Evolutionary conservation across 1,284 basidiomycete species (phyloP).

Genomic region (Microbotryum lychnidis-dioicae): DNA sequence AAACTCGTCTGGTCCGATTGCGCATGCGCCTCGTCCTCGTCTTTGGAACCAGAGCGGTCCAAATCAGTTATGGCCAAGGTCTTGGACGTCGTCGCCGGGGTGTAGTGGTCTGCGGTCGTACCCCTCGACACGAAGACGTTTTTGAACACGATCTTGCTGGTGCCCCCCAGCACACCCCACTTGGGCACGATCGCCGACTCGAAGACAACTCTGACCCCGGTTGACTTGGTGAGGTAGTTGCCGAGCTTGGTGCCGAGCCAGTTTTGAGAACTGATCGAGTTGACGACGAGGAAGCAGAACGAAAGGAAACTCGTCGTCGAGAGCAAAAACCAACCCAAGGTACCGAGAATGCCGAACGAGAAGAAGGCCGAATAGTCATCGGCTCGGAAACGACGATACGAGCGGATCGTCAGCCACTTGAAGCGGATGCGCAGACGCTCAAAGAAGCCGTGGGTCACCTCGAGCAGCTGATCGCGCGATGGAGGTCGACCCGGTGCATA

Average conservation of each 20-base stretch:
- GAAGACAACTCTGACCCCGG: slow-evolving; percentile 89
- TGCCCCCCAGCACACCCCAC: slow-evolving; percentile 57
- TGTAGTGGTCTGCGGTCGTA: slow-evolving; percentile 41
- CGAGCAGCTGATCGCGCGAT: slow-evolving; percentile 77
- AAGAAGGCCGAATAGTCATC: slow-evolving; percentile 96
- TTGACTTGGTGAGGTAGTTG: slow-evolving; percentile 85
- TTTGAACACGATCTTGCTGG: slow-evolving; percentile 89
- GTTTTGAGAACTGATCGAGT: slow-evolving; percentile 85
- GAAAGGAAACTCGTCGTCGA: slow-evolving; percentile 97
- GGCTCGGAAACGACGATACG: slow-evolving; percentile 88
- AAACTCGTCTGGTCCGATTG: slow-evolving; percentile 16
- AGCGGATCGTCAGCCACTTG: slow-evolving; percentile 95
- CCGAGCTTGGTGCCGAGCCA: slow-evolving; percentile 83
- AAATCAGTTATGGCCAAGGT: slow-evolving; percentile 17
- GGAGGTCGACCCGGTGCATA: slow-evolving; percentile 42
- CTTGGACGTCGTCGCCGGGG: slow-evolving; percentile 5
- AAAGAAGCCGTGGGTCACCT: slow-evolving; percentile 80
- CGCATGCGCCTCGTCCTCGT: slow-evolving; percentile 6
- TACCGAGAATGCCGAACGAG: slow-evolving; percentile 79
- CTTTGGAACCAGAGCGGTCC: slow-evolving; percentile 26
- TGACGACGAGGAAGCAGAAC: slow-evolving; percentile 78
- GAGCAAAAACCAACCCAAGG: slow-evolving; percentile 88
- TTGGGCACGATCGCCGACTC: slow-evolving; percentile 97
- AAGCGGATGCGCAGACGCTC: slow-evolving; percentile 83
- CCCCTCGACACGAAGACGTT: slow-evolving; percentile 90